Conservation (phyloP, 2,329 filamentous ascomycete genomes). For the Epicoccum sorghinum region DNA sequence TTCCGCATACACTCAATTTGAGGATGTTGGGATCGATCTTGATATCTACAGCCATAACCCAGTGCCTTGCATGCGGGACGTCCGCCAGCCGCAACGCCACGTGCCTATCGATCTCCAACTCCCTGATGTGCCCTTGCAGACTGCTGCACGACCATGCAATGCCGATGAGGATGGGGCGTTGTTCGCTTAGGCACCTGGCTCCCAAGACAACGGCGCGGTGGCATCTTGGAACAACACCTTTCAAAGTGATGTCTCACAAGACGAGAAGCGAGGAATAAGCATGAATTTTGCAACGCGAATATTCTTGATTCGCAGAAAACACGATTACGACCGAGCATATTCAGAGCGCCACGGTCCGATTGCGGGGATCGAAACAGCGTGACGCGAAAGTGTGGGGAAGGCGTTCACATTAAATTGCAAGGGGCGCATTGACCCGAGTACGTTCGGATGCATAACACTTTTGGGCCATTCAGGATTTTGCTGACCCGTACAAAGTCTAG, state of each 20-base stretch:
- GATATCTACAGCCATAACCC: neutral
- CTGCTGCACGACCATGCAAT: conserved; percentile 2
- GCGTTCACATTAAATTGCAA: conserved; percentile 20
- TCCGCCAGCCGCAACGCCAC: conserved; percentile 17
- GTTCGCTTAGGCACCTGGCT: conserved; percentile 1
- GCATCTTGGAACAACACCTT: neutral
- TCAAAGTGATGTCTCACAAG: neutral
- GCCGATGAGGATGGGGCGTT: neutral
- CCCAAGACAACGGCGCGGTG: neutral
- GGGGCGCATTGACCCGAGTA: conserved; percentile 15
- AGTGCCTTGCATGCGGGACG: conserved; percentile 14
- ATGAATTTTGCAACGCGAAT: neutral
- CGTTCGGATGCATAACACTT: conserved; percentile 9
- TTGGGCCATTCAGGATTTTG: neutral
- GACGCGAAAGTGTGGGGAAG: conserved; percentile 16
- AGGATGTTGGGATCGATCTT: too few species aligned
- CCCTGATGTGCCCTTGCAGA: conserved; percentile 8
- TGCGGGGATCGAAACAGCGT: conserved; percentile 15
- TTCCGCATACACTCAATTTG: too few species aligned
- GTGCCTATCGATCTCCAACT: conserved; percentile 3
- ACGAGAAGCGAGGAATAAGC: neutral
- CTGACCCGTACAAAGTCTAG: neutral
- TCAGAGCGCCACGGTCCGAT: conserved; percentile 8
- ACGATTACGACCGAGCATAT: neutral
- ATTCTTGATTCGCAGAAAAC: neutral